Evolutionary conservation across 1,284 basidiomycete genomes (phyloP), one percentile per base, ranked within the genome.

Genomic region (Takashimella koratensis): DNA sequence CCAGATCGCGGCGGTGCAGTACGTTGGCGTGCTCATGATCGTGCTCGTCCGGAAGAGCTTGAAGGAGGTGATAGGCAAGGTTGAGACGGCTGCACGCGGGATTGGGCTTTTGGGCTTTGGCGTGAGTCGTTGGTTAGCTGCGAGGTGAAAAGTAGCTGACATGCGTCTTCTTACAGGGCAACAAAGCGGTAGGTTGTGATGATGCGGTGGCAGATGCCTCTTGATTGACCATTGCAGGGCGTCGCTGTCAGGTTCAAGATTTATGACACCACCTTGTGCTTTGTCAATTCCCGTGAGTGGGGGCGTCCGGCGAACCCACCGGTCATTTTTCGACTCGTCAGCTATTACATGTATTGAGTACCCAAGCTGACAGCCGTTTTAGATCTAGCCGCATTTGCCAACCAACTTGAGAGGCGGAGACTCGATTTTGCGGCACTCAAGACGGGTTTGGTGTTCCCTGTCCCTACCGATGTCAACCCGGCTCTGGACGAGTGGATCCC

Each of bases 251-350:
- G 68, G 25, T 26, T 70, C 49, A 69, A 64, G 57, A 54, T 73
- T 0, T 55, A 57, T 49, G 70, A 75, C 36, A 76, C 77, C 2
- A 72, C 78, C 6, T 59, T 75, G 5, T 82, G 81, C 78, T 80
- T 78, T 62, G 79, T 83, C 30, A 78, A 83, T 47, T 81, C 64
- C 78, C 67, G 82, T 81, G 16, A 79, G 83, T 80, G 76, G 6
- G 72, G 13, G n/a, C 2, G 8, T 2, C 3, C 3, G 21, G 4
- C 2, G 21, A n/a, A n/a, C n/a, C n/a, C n/a, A n/a, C n/a, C n/a
- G n/a, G n/a, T n/a, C n/a, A n/a, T n/a, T n/a, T n/a, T n/a, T n/a
- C n/a, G n/a, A n/a, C n/a, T n/a, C n/a, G n/a, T n/a, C n/a, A n/a
- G n/a, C n/a, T n/a, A n/a, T n/a, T n/a, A n/a, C n/a, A n/a, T n/a